Evolutionary conservation across 2,329 filamentous ascomycete species (phyloP).

Genomic region (Chrysosphaeria jannelii): DNA sequence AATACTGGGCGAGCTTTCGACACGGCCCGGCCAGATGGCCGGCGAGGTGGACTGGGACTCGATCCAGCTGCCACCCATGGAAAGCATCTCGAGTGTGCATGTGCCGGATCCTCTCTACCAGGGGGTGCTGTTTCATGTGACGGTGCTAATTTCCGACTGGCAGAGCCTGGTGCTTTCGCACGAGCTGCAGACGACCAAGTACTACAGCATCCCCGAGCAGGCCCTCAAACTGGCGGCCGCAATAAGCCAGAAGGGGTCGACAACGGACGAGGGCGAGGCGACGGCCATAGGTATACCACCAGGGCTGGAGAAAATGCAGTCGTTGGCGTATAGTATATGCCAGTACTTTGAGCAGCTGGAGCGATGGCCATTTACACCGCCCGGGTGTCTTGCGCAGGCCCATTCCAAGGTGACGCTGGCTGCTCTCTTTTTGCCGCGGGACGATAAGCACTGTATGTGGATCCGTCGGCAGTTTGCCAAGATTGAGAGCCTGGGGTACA

Average conservation of each 20-base stretch:
- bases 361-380: conserved; percentile 36
- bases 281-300: conserved; percentile 4
- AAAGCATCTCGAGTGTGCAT: conserved; percentile 26
- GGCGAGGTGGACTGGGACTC: no score
- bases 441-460: conserved; percentile 47
- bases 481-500: conserved; percentile 35
- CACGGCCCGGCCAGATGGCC: no score
- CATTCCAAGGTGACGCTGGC: conserved; percentile 53
- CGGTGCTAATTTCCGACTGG: conserved; percentile 47
- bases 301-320: no score
- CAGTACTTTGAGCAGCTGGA: conserved; percentile 56
- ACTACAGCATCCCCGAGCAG: not conserved
- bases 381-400: conserved; percentile 38
- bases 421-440: conserved; percentile 49
- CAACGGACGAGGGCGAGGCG: not conserved
- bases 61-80: conserved; percentile 27
- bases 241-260: not conserved
- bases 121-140: conserved; percentile 42
- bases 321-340: conserved; percentile 42
- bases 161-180: conserved; percentile 57
- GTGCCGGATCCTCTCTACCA: conserved; percentile 36
- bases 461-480: conserved; percentile 46
- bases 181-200: conserved; percentile 43
- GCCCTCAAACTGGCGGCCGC: not conserved
- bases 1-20: not conserved